Evolutionary conservation across 495 filamentous ascomycete genomes (phyloP), one percentile per base, ranked within the genome.

Genomic region (Aspergillus saccharolyticus): DNA sequence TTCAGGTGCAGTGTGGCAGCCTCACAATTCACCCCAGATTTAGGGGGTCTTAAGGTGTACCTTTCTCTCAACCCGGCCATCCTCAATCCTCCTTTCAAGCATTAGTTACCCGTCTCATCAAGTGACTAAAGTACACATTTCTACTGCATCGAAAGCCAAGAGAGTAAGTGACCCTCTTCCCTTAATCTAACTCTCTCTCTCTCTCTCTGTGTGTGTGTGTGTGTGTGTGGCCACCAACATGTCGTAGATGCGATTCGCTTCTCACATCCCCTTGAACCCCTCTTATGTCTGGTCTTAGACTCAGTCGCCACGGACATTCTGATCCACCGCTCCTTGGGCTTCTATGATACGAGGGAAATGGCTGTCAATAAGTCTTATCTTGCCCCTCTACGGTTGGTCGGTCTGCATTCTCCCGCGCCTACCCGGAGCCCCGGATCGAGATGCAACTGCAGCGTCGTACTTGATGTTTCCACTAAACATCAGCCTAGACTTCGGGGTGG

Each of bases 331-430:
- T 28, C 22, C 50, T 2, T 9, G 16, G 7, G 19, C 33, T 50
- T 30, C 21, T 44, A 46, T 65, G 63, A 65, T 65, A 65, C 63
- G 63, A 62, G 63, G 63, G 62, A 65, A 62, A 62, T 50, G 55
- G 33, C 33, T 55, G 28, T 52, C 42, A 42, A 45, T 55, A 46
- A n/a, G 20, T 44, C 45, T 51, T 55, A 54, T 54, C 56, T 48
- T 25, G 20, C 9, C 18, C 28, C 15, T 14, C 15, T 55, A 21
- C 44, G 10, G 57, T 59, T 59, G 52, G 57, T 42, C 33, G 52
- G 21, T 44, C n/a, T 24, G 18, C 28, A 55, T 49, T 43, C 57
- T 22, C 49, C 57, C 33, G 19, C 12, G 33, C 33, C 33, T 39
- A 39, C 33, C 19, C n/a, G 6, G 44, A 28, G 49, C 17, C 39